These are phyloP conservation scores for Phyllachora maydis DNA, from an alignment of 2,329 filamentous ascomycete species.

Conservation along the genomic window DNA sequence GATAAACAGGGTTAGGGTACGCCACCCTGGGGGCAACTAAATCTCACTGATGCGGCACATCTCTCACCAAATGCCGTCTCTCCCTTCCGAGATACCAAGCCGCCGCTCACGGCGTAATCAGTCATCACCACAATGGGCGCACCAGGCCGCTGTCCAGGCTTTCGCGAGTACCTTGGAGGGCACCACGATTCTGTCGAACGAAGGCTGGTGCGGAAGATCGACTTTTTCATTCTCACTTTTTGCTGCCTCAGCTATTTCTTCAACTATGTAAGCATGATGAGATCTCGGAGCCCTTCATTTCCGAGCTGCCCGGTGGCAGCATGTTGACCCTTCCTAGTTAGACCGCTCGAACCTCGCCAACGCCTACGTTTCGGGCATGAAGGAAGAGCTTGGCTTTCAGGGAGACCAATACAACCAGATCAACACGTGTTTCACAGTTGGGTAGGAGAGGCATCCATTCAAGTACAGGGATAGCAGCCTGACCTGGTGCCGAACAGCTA, in stretches of 20 bases:
- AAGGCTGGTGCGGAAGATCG: constrained; percentile 32
- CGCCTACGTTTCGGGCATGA: constrained; percentile 32
- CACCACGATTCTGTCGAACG: constrained; percentile 16
- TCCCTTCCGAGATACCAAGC: too few relatives aligned
- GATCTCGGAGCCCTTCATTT: not conserved
- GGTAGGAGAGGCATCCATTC: constrained; percentile 10
- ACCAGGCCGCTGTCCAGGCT: constrained; percentile 3
- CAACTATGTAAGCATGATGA: constrained; percentile 26
- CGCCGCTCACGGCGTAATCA: too few relatives aligned
- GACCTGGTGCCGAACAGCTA: constrained; percentile 10
- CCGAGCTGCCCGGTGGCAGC: not conserved
- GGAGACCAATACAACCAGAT: constrained; percentile 30
- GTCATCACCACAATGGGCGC: too few relatives aligned
- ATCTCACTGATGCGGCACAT: too few relatives aligned
- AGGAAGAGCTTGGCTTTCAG: constrained; percentile 24
- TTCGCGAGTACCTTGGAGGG: constrained; percentile 13
- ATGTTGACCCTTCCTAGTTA: constrained; percentile 16
- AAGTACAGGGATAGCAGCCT: not conserved
- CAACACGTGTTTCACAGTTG: constrained; percentile 26
- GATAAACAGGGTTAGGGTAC: too few relatives aligned
- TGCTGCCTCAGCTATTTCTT: constrained; percentile 37
- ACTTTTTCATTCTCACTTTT: constrained; percentile 44
- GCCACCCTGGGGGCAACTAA: too few relatives aligned
- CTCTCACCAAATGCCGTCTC: too few relatives aligned
- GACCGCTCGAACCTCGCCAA: constrained; percentile 29